Percentiles rank a stretch among this genome's conserved stretches.
Conservation (phyloP, 345 rosid genomes). For the Pistacia atlantica region DNA sequence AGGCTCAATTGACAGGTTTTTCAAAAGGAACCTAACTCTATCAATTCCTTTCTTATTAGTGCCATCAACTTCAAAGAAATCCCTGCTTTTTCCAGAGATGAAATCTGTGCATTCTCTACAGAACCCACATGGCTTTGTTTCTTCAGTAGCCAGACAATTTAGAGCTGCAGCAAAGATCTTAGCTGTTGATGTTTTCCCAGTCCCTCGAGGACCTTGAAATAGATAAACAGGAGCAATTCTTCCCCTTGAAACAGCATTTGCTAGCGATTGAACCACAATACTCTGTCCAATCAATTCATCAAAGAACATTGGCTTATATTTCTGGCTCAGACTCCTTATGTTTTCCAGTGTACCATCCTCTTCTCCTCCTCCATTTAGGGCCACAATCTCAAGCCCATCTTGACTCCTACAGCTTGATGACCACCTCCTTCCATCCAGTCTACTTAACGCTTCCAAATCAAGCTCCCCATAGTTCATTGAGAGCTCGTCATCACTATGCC, state of each 20-base stretch:
- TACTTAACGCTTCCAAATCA: constrained; percentile 94
- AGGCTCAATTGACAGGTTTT: constrained; percentile 50
- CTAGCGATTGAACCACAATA: constrained; percentile 83
- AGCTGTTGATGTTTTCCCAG: constrained; percentile 90
- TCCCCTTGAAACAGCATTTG: constrained; percentile 67
- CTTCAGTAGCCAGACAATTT: constrained; percentile 71
- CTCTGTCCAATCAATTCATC: constrained; percentile 89
- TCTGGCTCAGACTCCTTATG: constrained; percentile 76
- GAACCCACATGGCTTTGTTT: constrained; percentile 81
- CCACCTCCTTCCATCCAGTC: constrained; percentile 98
- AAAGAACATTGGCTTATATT: constrained; percentile 84
- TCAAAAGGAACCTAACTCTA: constrained; percentile 59
- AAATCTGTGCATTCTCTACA: constrained; percentile 79
- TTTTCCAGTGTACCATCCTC: constrained; percentile 68
- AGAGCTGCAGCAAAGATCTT: constrained; percentile 87
- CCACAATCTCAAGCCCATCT: constrained; percentile 71
- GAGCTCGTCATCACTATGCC: constrained; percentile 82
- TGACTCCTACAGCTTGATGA: constrained; percentile 86
- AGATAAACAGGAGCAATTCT: constrained; percentile 93
- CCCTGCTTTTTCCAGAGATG: constrained; percentile 65
- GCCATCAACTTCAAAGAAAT: constrained; percentile 83
- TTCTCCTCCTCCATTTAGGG: constrained; percentile 62
- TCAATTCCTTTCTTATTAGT: constrained; percentile 72
- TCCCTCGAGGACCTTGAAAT: constrained; percentile 96
- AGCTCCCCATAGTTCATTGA: constrained; percentile 92